These are phyloP conservation scores for Syzygium aqueum DNA, from an alignment of 345 rosid genomes.

Conservation along the genomic window DNA sequence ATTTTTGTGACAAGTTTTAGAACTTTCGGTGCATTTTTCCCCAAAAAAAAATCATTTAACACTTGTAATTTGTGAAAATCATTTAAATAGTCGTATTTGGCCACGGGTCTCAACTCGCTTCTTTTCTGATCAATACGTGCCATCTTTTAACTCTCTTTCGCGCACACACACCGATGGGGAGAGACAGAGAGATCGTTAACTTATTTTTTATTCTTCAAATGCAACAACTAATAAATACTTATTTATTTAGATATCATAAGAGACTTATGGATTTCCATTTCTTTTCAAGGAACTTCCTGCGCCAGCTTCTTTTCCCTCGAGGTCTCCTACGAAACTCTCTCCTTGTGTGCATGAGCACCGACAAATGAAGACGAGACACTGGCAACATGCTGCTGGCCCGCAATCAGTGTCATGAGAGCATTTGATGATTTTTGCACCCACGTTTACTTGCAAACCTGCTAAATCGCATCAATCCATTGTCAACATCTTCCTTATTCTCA, in stretches of 20 bases:
- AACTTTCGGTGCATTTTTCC: too few relatives aligned
- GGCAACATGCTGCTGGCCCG: neutral
- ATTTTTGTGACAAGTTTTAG: too few relatives aligned
- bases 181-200: neutral
- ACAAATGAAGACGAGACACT: neutral
- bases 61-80: neutral
- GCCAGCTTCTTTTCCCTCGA: neutral
- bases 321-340: neutral
- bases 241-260: neutral
- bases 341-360: neutral
- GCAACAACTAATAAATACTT: neutral
- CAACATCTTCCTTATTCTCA: neutral
- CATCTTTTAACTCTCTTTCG: neutral
- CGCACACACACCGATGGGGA: neutral
- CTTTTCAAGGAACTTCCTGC: neutral
- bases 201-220: neutral
- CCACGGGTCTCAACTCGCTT: neutral
- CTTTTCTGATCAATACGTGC: neutral
- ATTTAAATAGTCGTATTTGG: neutral
- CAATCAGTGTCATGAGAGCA: neutral
- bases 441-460: neutral
- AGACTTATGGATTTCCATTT: neutral
- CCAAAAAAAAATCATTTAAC: neutral
- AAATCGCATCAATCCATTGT: neutral
- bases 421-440: neutral